Percentiles rank a stretch among this genome's conserved stretches.
Conservation (phyloP, 2,329 filamentous ascomycete genomes). For the Thielaviopsis musarum region DNA sequence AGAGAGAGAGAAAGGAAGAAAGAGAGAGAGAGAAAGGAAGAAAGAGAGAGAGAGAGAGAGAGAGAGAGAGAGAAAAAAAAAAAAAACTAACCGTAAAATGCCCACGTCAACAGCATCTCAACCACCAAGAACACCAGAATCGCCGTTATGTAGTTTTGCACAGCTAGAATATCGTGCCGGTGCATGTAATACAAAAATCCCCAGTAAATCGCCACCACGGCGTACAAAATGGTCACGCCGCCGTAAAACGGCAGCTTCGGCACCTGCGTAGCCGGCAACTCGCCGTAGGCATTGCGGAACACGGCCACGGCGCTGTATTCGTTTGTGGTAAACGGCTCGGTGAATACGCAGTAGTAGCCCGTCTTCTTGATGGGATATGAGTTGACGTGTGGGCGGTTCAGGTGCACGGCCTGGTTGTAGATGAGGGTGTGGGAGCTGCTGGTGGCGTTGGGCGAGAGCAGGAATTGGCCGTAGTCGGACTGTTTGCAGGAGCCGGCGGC, state of each 20-base stretch:
- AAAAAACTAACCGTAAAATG: constrained; percentile 58
- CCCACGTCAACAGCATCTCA: constrained; percentile 98
- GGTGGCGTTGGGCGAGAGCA: constrained; percentile 61
- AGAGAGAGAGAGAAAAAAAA: not conserved
- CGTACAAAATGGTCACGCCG: constrained; percentile 83
- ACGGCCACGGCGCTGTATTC: constrained; percentile 71
- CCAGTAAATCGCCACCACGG: constrained; percentile 75
- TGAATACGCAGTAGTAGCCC: constrained; percentile 89
- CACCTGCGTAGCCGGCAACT: constrained; percentile 88
- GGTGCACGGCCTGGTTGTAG: constrained; percentile 62
- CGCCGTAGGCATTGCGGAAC: constrained; percentile 91
- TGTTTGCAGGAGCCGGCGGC: constrained; percentile 54
- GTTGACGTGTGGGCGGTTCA: constrained; percentile 57
- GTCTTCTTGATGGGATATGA: constrained; percentile 79
- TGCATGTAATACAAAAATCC: constrained; percentile 91
- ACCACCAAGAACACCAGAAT: constrained; percentile 87
- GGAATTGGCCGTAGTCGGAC: constrained; percentile 69
- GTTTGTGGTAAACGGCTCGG: constrained; percentile 47
- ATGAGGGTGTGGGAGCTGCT: constrained; percentile 55
- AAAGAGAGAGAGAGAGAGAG: not conserved
- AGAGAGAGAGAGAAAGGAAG: not conserved
- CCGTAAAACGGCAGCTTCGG: constrained; percentile 96
- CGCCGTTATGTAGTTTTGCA: constrained; percentile 98
- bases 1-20: not conserved
- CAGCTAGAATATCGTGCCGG: constrained; percentile 81